phyloP scores from a whole-genome alignment of 257 asterid species.

The Avicennia marina region DNA sequence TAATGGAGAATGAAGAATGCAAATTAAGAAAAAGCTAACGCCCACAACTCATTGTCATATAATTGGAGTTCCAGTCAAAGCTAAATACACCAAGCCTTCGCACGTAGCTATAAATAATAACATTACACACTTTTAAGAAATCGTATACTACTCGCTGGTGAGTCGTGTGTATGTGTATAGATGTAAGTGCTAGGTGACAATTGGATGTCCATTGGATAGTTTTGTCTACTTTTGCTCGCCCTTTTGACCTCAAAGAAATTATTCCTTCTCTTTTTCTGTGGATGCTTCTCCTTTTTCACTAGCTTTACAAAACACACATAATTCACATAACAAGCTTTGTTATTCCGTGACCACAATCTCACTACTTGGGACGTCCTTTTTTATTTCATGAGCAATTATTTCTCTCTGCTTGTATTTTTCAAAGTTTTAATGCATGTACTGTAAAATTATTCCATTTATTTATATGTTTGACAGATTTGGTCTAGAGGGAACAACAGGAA shows the following conservation, averaged over 20 bases:
- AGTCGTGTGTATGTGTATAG: background rate
- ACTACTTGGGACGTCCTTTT: slow-evolving; percentile 32
- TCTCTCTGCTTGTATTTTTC: background rate
- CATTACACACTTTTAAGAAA: background rate
- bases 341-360: slow-evolving; percentile 65
- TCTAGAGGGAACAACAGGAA: too few relatives aligned
- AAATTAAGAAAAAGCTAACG: slow-evolving; percentile 28
- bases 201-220: slow-evolving; percentile 13
- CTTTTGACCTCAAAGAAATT: slow-evolving; percentile 35
- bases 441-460: too few relatives aligned
- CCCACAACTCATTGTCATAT: slow-evolving; percentile 14
- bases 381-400: slow-evolving; percentile 1
- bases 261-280: slow-evolving; percentile 37
- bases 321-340: slow-evolving; percentile 28
- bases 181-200: slow-evolving; percentile 13
- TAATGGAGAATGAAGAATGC: slow-evolving; percentile 41
- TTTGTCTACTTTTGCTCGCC: slow-evolving; percentile 23
- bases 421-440: background rate
- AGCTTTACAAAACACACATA: slow-evolving; percentile 36
- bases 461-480: too few relatives aligned
- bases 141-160: background rate
- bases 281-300: slow-evolving; percentile 51
- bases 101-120: too few relatives aligned
- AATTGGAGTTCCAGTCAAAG: slow-evolving; percentile 28
- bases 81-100: too few relatives aligned